phyloP scores from a whole-genome alignment of 352 stramenopile genomes.

The Hyaloperonospora arabidopsidis region DNA sequence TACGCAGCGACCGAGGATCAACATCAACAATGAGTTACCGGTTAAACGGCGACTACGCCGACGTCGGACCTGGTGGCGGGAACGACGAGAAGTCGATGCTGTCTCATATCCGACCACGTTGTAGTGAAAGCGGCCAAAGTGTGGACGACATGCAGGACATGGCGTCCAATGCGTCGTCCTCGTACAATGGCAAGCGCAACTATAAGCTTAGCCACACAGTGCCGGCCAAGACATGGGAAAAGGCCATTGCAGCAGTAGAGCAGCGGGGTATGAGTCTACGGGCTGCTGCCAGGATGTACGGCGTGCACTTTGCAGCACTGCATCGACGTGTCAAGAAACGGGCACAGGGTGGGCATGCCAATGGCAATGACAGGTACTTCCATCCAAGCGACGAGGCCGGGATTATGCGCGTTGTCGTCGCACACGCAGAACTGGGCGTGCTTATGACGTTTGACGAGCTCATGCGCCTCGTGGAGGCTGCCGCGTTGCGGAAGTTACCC shows the following conservation, averaged over 20 bases:
- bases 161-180: conserved; percentile 11
- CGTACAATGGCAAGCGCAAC: conserved; percentile 24
- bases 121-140: conserved; percentile 6
- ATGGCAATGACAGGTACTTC: conserved; percentile 30
- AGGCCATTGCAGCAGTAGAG: conserved; percentile 48
- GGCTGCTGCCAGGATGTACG: conserved; percentile 35
- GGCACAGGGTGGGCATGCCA: conserved; percentile 18
- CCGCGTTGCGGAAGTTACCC: conserved; percentile 47
- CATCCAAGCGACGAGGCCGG: conserved; percentile 46
- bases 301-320: conserved; percentile 51
- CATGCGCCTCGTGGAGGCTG: conserved; percentile 44
- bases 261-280: conserved; percentile 54
- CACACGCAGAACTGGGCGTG: conserved; percentile 49
- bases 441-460: conserved; percentile 65
- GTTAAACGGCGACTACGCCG: neutral
- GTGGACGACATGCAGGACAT: conserved; percentile 13
- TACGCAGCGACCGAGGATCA: conserved; percentile 5
- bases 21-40: conserved; percentile 3
- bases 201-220: conserved; percentile 55
- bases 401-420: conserved; percentile 48
- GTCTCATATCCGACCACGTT: neutral
- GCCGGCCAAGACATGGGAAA: conserved; percentile 47
- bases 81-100: neutral
- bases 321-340: conserved; percentile 55
- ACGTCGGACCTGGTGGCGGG: neutral